Conservation (phyloP, 192 early-diverging fungal genomes). For the Oehlia diaphana region DNA sequence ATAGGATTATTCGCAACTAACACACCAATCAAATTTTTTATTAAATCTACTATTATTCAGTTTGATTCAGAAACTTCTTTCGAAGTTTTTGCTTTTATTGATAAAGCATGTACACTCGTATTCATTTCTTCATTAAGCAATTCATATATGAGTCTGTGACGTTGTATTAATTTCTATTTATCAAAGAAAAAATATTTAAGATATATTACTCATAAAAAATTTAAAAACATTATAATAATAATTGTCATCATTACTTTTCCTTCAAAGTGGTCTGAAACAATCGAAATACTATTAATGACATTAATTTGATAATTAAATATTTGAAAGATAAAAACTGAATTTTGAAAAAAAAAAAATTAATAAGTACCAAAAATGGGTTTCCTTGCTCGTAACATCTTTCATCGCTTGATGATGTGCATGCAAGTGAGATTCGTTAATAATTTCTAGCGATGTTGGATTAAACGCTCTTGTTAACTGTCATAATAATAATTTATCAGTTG, state of each 20-base stretch:
- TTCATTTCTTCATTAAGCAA: constrained; percentile 73
- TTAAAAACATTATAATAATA: background rate
- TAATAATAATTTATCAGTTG: background rate
- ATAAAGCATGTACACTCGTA: constrained; percentile 75
- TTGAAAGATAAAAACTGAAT: background rate
- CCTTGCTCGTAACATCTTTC: constrained; percentile 71
- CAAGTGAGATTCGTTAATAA: constrained; percentile 76
- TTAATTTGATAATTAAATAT: background rate
- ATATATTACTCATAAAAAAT: background rate
- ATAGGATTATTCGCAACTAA: too few species aligned
- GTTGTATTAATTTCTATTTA: constrained; percentile 46
- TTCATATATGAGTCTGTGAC: constrained; percentile 69
- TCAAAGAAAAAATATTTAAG: background rate
- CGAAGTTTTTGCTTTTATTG: constrained; percentile 76
- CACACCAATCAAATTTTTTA: too few species aligned
- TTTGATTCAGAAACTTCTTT: constrained; percentile 44
- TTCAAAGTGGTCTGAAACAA: constrained; percentile 71
- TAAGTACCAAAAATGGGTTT: constrained; percentile 79
- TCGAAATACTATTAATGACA: constrained; percentile 48
- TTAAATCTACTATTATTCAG: too few species aligned
- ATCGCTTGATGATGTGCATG: constrained; percentile 86
- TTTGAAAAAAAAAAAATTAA: background rate
- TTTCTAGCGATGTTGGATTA: constrained; percentile 61
- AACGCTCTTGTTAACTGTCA: constrained; percentile 42
- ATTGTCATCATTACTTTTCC: constrained; percentile 45